Evolutionary conservation across 495 filamentous ascomycete genomes (phyloP), one percentile per base, ranked within the genome.

Genomic region (Emericellopsis terricola): DNA sequence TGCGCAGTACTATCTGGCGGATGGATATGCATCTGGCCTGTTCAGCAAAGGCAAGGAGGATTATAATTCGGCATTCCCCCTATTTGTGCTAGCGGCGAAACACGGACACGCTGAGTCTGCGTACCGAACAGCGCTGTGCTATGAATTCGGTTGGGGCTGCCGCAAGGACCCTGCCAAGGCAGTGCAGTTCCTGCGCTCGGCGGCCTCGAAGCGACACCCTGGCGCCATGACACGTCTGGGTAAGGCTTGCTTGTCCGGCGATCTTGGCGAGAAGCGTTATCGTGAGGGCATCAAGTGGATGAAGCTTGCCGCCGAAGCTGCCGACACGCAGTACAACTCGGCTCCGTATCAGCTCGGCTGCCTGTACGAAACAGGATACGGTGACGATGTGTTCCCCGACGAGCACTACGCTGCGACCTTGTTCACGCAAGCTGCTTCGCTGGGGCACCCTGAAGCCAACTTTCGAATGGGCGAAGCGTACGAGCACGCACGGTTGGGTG

Each of bases 111-210:
- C 91, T 19, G 89, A 99, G 57, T 85, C 91, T 18, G 87, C 76
- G 28, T 99, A 94, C 56, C 78, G 89, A 34, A 77, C 87, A 30
- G 89, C 79, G 3, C 60, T 99, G 23, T 96, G 87, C 60, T 94
- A 93, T 56, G 89, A 99, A 49, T 96, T 94, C 56, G 91, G 85
- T 40, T 96, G 91, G 89, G 89, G 89, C 15, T 85, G 76, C 38
- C 70, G 82, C 21, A 82, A 81, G 38, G 87, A 94, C 47, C 75
- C 75, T 27, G 68, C 75, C 23, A 92, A 93, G 56, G 91, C 91
- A 15, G 81, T 85, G 11, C 81, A 94, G 46, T 99, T 91, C 55
- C 81, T 91, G 49, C 76, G 89, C 16, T 75, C 80, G 32, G 71
- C 86, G 2, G 87, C 91, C 9, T 81, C 83, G 3, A 94, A 93